Evolutionary conservation across 2,329 filamentous ascomycete species (phyloP).

Genomic region (Beauveria medogensis): DNA sequence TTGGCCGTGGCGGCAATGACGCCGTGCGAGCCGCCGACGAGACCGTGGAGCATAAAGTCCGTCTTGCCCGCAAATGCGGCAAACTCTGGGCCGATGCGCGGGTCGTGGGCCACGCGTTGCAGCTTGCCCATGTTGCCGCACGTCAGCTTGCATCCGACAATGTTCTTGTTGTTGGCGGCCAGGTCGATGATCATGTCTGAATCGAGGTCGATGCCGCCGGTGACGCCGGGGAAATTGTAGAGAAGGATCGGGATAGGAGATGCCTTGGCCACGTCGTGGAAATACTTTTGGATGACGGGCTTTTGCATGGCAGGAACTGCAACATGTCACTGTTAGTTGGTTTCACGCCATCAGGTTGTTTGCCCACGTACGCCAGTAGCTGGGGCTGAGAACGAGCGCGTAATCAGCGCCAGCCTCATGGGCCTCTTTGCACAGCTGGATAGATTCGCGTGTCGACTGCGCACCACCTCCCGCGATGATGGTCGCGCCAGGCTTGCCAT

Average conservation of each 20-base stretch:
- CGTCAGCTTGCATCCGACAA: conserved; percentile 57
- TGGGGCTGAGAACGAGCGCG: conserved; percentile 67
- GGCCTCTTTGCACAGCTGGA: conserved; percentile 63
- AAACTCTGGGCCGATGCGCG: conserved; percentile 22
- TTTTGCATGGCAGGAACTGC: conserved; percentile 11
- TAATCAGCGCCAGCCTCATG: conserved; percentile 65
- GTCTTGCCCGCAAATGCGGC: conserved; percentile 30
- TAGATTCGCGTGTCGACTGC: conserved; percentile 67
- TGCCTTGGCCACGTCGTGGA: conserved; percentile 51
- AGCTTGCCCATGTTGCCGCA: conserved; percentile 60
- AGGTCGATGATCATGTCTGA: conserved; percentile 51
- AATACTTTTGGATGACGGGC: conserved; percentile 42
- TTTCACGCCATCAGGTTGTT: neutral
- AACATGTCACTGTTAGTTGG: neutral
- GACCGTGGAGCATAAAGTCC: conserved; percentile 33
- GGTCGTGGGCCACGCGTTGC: conserved; percentile 37
- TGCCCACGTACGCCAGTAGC: conserved; percentile 44
- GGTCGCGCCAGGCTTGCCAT: conserved; percentile 53
- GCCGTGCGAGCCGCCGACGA: conserved; percentile 30
- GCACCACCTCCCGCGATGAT: conserved; percentile 70
- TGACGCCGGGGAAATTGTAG: conserved; percentile 59
- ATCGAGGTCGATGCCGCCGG: conserved; percentile 51
- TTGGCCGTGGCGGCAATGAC: conserved; percentile 34
- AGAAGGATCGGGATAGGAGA: conserved; percentile 55
- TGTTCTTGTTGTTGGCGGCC: conserved; percentile 42